These are phyloP conservation scores for Globisporangium lucens DNA, from an alignment of 352 stramenopile species.

Conservation along the genomic window DNA sequence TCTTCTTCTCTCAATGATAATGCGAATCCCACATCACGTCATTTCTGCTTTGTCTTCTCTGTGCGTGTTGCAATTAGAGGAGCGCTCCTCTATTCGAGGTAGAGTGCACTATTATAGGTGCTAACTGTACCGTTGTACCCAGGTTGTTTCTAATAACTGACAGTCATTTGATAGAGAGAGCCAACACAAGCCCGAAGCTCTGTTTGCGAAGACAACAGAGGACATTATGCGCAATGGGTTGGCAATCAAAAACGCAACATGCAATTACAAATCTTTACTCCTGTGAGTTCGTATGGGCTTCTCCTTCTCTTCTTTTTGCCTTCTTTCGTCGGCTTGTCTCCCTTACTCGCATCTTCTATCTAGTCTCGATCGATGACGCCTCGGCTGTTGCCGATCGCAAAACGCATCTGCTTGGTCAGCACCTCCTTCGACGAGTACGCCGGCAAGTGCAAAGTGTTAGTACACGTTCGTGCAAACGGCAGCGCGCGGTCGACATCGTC, in stretches of 20 bases:
- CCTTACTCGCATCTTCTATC: conserved; percentile 2
- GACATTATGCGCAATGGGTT: no score
- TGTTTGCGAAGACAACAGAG: no score
- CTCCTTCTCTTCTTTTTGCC: background rate
- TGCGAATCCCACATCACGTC: background rate
- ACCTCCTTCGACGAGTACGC: conserved; percentile 76
- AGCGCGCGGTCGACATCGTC: conserved; percentile 71
- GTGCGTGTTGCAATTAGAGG: background rate
- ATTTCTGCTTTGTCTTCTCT: background rate
- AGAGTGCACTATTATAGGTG: background rate
- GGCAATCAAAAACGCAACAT: background rate
- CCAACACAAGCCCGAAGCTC: no score
- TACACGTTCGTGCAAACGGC: conserved; percentile 83
- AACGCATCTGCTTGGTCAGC: conserved; percentile 57
- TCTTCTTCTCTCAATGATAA: conserved; percentile 2
- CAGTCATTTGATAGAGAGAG: no score
- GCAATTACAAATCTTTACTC: background rate
- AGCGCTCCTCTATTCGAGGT: background rate
- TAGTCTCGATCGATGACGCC: conserved; percentile 87
- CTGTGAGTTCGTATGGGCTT: background rate
- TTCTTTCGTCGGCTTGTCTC: background rate
- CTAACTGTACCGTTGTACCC: no score
- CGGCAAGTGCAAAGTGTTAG: conserved; percentile 82
- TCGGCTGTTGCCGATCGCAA: conserved; percentile 76
- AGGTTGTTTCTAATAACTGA: no score